phyloP scores from a whole-genome alignment of 805 yeast genomes.

The Millerago galiae region DNA sequence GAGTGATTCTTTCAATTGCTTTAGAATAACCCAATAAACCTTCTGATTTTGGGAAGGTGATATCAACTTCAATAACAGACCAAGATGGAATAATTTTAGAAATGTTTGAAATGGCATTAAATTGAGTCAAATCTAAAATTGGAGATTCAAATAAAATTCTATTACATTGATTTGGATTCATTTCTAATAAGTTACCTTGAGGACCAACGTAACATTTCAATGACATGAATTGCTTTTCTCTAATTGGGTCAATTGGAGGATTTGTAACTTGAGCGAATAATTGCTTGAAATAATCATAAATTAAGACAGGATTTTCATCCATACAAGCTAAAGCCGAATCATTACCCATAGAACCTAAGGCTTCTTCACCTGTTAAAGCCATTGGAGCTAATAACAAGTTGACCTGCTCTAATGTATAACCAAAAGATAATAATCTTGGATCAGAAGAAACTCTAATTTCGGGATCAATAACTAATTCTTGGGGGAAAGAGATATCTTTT shows the following conservation, averaged over 20 bases:
- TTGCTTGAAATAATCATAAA: constrained; percentile 92
- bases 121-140: constrained; percentile 65
- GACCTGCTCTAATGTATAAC: constrained; percentile 92
- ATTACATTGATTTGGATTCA: constrained; percentile 89
- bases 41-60: constrained; percentile 76
- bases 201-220: constrained; percentile 96
- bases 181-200: constrained; percentile 93
- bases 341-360: constrained; percentile 98
- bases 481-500: constrained; percentile 14
- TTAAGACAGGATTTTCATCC: constrained; percentile 83
- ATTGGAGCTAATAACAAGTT: constrained; percentile 81
- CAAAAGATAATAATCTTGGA: constrained; percentile 78
- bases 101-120: constrained; percentile 68
- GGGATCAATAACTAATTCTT: constrained; percentile 23
- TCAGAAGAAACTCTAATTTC: constrained; percentile 54
- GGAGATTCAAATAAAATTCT: constrained; percentile 81
- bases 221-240: constrained; percentile 96
- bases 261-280: constrained; percentile 97
- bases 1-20: constrained; percentile 81
- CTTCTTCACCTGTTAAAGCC: constrained; percentile 90
- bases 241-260: constrained; percentile 97
- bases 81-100: constrained; percentile 76
- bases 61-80: constrained; percentile 78
- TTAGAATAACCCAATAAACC: constrained; percentile 82
- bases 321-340: constrained; percentile 94